Evolutionary conservation across 495 filamentous ascomycete species (phyloP), one percentile per base, ranked within the genome.

Genomic region (Aspergillus nanangensis): DNA sequence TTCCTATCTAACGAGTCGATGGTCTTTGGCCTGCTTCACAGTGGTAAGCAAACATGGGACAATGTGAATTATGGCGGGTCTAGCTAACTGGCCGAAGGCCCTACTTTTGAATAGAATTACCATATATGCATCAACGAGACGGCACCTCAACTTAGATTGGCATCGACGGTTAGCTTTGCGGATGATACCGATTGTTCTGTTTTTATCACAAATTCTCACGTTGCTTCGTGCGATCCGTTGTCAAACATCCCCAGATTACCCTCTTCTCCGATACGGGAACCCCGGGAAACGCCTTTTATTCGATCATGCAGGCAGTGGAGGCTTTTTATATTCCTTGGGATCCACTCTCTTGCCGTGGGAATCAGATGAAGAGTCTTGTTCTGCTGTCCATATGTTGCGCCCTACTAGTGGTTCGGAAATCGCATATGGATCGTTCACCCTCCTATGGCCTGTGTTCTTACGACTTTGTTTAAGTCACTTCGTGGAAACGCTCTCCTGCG

Each of bases 61-160:
- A 21, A 15, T 17, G 17, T 19, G 1, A 15, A 32, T 32, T 5
- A 14, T 18, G 21, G 17, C n/a, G 21, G 14, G 25, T 11, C 25
- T 11, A 23, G 32, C 57, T 60, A 38, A 65, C 34, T 8, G n/a
- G 8, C 14, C 37, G n/a, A 46, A 80, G 79, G 88, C 89, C 39
- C 76, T 98, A 45, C 65, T 98, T 50, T 72, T 96, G 23, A 96
- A 98, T 67, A 82, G 93, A 33, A 91, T 93, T 10, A 83, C 89
- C 31, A 88, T 97, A 42, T 98, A 94, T 63, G 91, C 92, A 27
- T 92, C 91, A 0, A 87, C 88, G 5, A 75, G 93, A 32, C 77
- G 90, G 27, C 83, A 85, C 22, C 71, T 96, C 4, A 75, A 71
- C 5, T 70, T 97, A 0, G 72, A 74, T 25, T 90, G 86, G 81